Percentiles rank a stretch among this genome's conserved stretches.
phyloP scores from a whole-genome alignment of 495 filamentous ascomycete genomes.

The Hyaloscypha variabilis region DNA sequence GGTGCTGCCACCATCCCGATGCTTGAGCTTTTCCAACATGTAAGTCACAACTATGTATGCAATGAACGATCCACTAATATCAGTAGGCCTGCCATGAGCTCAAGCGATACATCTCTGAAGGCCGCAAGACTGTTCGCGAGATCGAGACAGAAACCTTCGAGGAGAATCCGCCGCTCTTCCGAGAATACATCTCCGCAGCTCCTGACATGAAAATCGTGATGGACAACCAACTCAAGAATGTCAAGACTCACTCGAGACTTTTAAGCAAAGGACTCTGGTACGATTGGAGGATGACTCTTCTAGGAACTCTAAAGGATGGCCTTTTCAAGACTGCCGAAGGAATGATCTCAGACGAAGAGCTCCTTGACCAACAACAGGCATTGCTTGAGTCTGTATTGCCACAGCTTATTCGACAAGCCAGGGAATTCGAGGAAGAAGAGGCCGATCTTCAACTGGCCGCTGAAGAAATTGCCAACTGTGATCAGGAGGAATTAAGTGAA shows the following conservation, averaged over 20 bases:
- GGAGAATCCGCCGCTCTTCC: conserved; percentile 88
- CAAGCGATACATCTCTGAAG: conserved; percentile 92
- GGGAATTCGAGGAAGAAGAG: conserved; percentile 62
- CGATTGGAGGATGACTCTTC: conserved; percentile 91
- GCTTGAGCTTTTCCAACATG: conserved; percentile 92
- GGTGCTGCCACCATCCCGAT: conserved; percentile 90
- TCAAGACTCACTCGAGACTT: conserved; percentile 87
- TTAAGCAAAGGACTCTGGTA: conserved; percentile 97
- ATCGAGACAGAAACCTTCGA: conserved; percentile 86
- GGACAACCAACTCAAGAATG: conserved; percentile 96
- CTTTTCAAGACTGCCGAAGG: conserved; percentile 73
- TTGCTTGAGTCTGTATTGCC: conserved; percentile 69
- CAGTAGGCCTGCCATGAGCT: conserved; percentile 86
- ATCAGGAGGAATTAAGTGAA: conserved; percentile 73
- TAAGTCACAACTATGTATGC: conserved; percentile 43
- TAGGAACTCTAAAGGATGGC: conserved; percentile 79
- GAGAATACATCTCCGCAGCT: conserved; percentile 85
- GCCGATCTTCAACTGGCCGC: conserved; percentile 67
- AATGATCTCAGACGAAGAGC: conserved; percentile 72
- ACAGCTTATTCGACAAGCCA: conserved; percentile 56
- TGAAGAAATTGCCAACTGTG: conserved; percentile 75
- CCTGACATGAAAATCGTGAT: conserved; percentile 82
- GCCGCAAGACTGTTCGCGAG: conserved; percentile 80
- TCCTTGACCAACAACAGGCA: conserved; percentile 67
- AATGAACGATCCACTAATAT: conserved; percentile 36